A percentile compares a stretch with the other conserved stretches of the same genome.
These are phyloP conservation scores for Microdochium nivale DNA, from an alignment of 2,329 filamentous ascomycete genomes.

Conservation along the genomic window DNA sequence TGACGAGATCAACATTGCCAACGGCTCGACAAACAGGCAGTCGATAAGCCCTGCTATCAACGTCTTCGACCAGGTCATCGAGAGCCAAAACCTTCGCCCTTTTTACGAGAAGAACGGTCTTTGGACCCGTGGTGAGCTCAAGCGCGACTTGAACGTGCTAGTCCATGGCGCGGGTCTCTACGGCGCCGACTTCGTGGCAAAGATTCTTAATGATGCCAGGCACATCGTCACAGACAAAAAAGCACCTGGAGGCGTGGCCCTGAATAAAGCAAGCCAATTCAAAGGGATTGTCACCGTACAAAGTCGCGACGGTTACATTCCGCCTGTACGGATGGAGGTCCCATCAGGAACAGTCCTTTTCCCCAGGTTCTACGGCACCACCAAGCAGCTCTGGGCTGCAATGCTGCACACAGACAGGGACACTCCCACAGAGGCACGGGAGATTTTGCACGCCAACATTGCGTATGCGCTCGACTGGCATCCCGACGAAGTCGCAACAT, in stretches of 20 bases:
- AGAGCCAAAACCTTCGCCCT: background rate
- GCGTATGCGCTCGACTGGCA: background rate
- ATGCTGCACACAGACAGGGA: background rate
- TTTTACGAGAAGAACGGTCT: background rate
- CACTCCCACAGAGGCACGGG: background rate
- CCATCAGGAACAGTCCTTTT: background rate
- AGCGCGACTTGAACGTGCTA: background rate
- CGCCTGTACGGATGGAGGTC: background rate
- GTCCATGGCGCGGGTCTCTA: background rate
- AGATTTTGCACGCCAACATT: background rate
- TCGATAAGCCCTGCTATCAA: background rate
- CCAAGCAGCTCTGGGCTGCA: background rate
- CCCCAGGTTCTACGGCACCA: background rate
- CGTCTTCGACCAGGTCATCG: background rate
- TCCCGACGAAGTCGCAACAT: background rate
- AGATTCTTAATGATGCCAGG: background rate
- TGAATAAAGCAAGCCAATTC: background rate
- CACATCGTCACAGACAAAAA: background rate
- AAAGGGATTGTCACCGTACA: background rate
- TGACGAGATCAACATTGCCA: background rate
- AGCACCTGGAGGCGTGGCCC: background rate
- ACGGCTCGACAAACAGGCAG: background rate
- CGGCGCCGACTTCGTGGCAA: background rate
- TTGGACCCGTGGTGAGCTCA: background rate
- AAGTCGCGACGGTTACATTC: background rate